Base-by-base conservation (phyloP, 441 rosid genomes). In the Adansonia grandidieri region DNA sequence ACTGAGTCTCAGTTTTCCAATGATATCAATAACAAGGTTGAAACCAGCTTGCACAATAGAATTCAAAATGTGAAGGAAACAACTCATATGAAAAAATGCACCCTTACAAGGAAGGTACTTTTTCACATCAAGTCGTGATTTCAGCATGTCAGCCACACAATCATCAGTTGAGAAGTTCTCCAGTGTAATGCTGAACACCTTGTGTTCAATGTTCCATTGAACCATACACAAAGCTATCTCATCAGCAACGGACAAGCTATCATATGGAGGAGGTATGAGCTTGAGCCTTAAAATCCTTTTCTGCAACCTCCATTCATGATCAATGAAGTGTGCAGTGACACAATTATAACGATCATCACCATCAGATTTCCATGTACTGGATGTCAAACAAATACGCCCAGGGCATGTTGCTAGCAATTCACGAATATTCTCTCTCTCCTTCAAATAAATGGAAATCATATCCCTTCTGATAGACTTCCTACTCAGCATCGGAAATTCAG, bases 161-260 rank as follows among this genome's bases (percentile, higher is more conserved):
- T 71, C 50, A 79, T 75, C 68, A 69, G 66, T 37, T 0, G 50
- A 65, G 32, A 71, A 79, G 19, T 71, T 64, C 32, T 82, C 80
- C 19, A 76, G 48, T 7, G 77, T 77, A 47, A 75, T 47, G 40
- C 84, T 63, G 74, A 82, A 82, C 19, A 81, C 75, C 77, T 63
- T 78, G 74, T 78, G 81, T 63, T 82, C 84, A 63, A 71, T 76
- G 66, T 82, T 79, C 80, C 80, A 79, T 19, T 76, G 77, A 22
- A 72, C 77, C 79, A 79, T 71, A 51, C 80, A 82, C 24, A 40
- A 51, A 15, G 78, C 85, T 65, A 79, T 65, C 78, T 79, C 79
- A 71, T 76, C 82, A n/a, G 75, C 72, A 48, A 51, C 14, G 8
- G 77, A 76, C 20, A 66, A 75, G 56, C 77, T 48, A 24, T 82